Evolutionary conservation across 352 stramenopile species (phyloP), one percentile per base, ranked within the genome.

Genomic region (Phytopythium oedochilum): DNA sequence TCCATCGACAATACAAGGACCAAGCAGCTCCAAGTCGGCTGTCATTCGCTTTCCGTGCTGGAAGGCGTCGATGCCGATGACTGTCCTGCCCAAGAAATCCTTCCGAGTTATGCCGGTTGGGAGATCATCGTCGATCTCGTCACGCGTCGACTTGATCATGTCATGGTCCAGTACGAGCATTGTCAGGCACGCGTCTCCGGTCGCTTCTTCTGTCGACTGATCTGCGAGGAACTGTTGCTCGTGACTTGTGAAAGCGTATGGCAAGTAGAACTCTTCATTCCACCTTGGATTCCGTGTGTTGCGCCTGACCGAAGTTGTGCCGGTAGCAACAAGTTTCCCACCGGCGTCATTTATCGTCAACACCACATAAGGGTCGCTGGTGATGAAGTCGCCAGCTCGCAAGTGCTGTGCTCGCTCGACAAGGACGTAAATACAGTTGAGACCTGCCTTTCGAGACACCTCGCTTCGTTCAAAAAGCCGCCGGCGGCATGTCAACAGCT

Each of bases 211-310:
- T 2, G n/a, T 22, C 43, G 31, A 38, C 39, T 38, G 48, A 29
- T 49, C 40, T 25, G 17, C 14, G 22, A 53, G 22, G n/a, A 46
- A 38, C 6, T 55, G 31, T 20, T 51, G 18, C 20, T 66, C 44
- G n/a, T 84, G 61, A 12, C 56, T 59, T n/a, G 35, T 42, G 25
- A 68, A 83, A n/a, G 57, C 64, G 40, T 84, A 89, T 10, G 64
- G 65, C 14, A 92, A 68, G 26, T 60, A 53, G 45, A 92, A 92
- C 58, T 88, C 76, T 43, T 92, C 82, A 57, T 89, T 80, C 82
- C 82, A 92, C 32, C 70, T 75, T 1, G 82, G 82, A 12, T 84
- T 82, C 11, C 71, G 62, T 2, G 77, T 82, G 29, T 78, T 78
- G 26, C 65, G 60, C 3, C 70, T 65, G 22, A 89, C 77, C 26